Conservation (phyloP, 140 eudicot species). For the Stevia rebaudiana region DNA sequence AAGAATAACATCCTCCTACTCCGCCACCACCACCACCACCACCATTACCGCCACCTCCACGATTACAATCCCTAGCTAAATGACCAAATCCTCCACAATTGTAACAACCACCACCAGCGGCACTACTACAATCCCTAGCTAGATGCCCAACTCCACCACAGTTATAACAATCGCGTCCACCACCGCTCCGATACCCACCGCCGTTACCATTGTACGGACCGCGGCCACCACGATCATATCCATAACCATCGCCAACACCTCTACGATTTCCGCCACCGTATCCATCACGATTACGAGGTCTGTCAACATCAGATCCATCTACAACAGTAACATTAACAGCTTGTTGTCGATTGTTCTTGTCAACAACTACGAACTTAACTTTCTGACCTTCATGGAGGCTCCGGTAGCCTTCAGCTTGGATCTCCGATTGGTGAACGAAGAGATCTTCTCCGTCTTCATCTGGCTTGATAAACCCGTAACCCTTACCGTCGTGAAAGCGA, state of each 20-base stretch:
- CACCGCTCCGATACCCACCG: constrained; percentile 9
- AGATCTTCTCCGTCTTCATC: constrained; percentile 63
- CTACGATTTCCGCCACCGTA: constrained; percentile 12
- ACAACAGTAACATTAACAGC: constrained; percentile 42
- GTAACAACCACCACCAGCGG: constrained; percentile 8
- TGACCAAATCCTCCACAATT: constrained; percentile 54
- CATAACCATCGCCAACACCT: constrained; percentile 28
- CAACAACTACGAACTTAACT: constrained; percentile 46
- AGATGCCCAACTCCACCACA: constrained; percentile 47
- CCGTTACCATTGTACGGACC: constrained; percentile 23
- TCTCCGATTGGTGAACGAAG: constrained; percentile 64
- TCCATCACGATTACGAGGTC: constrained; percentile 5
- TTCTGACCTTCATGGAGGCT: constrained; percentile 43
- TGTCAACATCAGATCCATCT: constrained; percentile 17
- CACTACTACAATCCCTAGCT: constrained; percentile 40
- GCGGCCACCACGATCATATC: constrained; percentile 25
- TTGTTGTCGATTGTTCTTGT: constrained; percentile 29
- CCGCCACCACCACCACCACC: constrained; percentile 32
- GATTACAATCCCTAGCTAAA: constrained; percentile 51
- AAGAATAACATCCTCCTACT: constrained; percentile 32
- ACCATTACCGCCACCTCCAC: constrained; percentile 35
- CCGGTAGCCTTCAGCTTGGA: constrained; percentile 54
- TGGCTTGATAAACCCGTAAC: constrained; percentile 63
- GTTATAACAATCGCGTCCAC: background rate
- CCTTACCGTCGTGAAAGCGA: constrained; percentile 44